phyloP scores from a whole-genome alignment of 2,329 filamentous ascomycete genomes.

The Stachybotrys chlorohalonatus region DNA sequence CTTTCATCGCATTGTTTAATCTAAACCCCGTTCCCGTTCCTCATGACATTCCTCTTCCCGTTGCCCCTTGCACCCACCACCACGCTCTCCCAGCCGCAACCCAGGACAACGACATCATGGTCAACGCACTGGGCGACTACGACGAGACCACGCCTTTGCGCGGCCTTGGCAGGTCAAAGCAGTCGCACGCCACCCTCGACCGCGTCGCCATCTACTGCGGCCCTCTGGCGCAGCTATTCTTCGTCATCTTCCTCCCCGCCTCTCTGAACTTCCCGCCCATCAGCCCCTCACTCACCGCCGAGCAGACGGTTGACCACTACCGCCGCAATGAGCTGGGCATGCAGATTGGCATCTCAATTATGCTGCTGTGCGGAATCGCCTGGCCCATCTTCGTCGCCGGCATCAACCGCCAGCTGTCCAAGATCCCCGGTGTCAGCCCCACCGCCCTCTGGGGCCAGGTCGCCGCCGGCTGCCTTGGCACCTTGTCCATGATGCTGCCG shows the following conservation, averaged over 20 bases:
- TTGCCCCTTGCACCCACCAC: background rate
- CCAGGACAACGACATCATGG: background rate
- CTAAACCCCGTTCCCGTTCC: too few species aligned
- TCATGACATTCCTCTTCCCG: too few species aligned
- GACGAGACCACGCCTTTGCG: background rate
- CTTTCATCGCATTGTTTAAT: too few species aligned
- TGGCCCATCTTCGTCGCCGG: background rate
- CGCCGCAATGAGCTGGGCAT: background rate
- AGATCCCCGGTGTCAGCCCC: background rate
- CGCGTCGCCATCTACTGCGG: background rate
- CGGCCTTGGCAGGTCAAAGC: background rate
- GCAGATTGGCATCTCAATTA: background rate
- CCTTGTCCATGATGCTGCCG: background rate
- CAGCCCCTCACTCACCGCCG: background rate
- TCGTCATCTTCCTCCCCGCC: background rate
- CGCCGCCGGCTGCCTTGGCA: background rate
- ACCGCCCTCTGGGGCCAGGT: background rate
- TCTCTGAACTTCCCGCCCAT: background rate
- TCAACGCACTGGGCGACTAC: background rate
- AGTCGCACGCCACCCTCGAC: background rate
- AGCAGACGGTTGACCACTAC: background rate
- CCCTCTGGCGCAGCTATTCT: background rate
- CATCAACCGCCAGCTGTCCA: background rate
- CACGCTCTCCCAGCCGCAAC: background rate
- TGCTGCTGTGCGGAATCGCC: background rate